Conservation (phyloP, 1,284 basidiomycete genomes). For the Mycena citricolor region DNA sequence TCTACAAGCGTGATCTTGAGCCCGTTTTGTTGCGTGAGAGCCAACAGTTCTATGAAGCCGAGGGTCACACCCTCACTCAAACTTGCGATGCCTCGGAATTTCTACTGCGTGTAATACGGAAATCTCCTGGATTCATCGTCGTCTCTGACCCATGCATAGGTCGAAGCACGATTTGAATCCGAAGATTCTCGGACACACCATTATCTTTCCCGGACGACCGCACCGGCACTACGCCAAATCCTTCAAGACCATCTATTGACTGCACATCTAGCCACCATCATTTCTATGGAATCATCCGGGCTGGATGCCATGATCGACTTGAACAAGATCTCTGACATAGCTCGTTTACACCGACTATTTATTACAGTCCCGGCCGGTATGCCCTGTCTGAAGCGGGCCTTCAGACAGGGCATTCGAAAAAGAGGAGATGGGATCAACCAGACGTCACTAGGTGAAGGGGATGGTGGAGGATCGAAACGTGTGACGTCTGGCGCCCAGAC, state of each 20-base stretch:
- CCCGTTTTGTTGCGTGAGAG: constrained; percentile 81
- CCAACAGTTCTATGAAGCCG: constrained; percentile 76
- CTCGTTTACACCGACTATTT: constrained; percentile 82
- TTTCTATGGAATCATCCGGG: constrained; percentile 84
- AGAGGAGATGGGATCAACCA: constrained; percentile 85
- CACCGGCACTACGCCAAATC: constrained; percentile 68
- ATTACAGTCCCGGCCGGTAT: constrained; percentile 71
- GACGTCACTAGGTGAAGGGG: constrained; percentile 37
- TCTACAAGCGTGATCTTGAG: constrained; percentile 89
- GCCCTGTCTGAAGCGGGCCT: constrained; percentile 60
- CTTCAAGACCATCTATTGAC: constrained; percentile 80
- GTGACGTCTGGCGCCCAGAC: constrained; percentile 43
- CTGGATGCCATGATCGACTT: constrained; percentile 87
- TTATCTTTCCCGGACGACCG: constrained; percentile 83
- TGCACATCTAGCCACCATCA: constrained; percentile 73
- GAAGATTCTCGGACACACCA: constrained; percentile 89
- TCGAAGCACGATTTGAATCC: constrained; percentile 78
- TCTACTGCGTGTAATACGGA: constrained; percentile 73
- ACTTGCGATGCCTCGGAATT: constrained; percentile 84
- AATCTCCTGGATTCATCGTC: no score
- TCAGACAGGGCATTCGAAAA: constrained; percentile 75
- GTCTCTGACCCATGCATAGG: no score
- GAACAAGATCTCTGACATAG: constrained; percentile 77
- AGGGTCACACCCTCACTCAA: constrained; percentile 73
- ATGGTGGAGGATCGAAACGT: constrained; percentile 32